Percentiles rank a stretch among this genome's conserved stretches.
Conservation (phyloP, 306 rosid species). For the Alnus rubra region DNA sequence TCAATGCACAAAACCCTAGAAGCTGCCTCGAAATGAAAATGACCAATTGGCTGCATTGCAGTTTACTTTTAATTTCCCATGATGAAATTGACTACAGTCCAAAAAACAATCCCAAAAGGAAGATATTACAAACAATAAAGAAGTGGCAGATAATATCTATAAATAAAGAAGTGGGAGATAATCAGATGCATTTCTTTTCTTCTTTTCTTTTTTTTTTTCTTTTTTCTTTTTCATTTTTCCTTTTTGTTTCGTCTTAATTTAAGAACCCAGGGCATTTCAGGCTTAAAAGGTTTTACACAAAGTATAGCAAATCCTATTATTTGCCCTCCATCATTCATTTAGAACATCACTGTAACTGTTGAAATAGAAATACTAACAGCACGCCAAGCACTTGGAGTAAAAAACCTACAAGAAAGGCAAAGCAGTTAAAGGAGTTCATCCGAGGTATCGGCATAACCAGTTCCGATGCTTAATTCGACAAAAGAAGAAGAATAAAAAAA, state of each 20-base stretch:
- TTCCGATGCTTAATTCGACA: no score
- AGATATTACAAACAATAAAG: not conserved
- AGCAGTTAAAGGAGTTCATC: no score
- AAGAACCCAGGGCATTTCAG: not conserved
- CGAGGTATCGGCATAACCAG: no score
- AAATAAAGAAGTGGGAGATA: not conserved
- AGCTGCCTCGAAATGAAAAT: slow-evolving; percentile 28
- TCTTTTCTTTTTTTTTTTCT: not conserved
- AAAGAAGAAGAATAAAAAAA: no score
- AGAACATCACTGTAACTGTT: no score
- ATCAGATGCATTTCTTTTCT: not conserved
- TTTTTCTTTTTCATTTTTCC: not conserved
- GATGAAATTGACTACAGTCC: slow-evolving; percentile 29
- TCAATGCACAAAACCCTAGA: slow-evolving; percentile 47
- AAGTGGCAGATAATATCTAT: not conserved
- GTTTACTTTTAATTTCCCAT: slow-evolving; percentile 24
- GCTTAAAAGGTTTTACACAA: not conserved
- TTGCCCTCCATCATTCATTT: no score
- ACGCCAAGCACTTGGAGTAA: no score
- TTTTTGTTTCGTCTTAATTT: not conserved
- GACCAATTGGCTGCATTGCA: slow-evolving; percentile 23
- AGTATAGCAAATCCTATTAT: no score
- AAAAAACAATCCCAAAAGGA: not conserved
- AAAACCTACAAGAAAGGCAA: no score
- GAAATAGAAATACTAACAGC: no score